Conservation (phyloP, 1,284 basidiomycete species). For the Cutaneotrichosporon sp. region DNA sequence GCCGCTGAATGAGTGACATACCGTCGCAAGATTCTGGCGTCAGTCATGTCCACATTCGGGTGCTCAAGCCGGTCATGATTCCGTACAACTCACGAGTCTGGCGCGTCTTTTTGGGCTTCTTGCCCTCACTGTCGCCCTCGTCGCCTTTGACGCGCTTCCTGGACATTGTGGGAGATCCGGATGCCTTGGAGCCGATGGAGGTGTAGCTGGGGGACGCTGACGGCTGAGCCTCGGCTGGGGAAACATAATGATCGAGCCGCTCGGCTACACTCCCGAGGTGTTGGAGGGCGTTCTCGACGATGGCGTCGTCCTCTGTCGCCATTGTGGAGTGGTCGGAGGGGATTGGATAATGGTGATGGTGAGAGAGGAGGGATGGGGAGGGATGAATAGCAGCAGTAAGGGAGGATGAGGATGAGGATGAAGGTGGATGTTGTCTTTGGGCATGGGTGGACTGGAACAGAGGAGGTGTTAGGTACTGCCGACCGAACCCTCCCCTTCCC, state of each 20-base stretch:
- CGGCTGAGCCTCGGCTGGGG: neutral
- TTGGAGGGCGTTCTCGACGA: slow-evolving; percentile 8
- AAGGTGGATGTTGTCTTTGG: neutral
- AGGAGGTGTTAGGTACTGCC: neutral
- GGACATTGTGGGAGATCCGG: neutral
- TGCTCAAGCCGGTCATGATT: neutral
- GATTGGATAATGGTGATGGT: neutral
- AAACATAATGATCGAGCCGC: neutral
- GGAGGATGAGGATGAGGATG: neutral
- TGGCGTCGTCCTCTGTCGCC: neutral
- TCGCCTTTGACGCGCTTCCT: slow-evolving; percentile 15
- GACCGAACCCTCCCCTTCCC: too few relatives aligned
- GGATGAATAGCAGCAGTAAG: neutral
- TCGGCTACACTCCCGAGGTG: slow-evolving; percentile 8
- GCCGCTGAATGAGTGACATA: slow-evolving; percentile 26
- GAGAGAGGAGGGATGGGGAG: neutral
- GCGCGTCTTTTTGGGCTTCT: slow-evolving; percentile 44
- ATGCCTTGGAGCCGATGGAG: neutral
- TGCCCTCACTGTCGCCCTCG: slow-evolving; percentile 18
- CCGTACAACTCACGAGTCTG: slow-evolving; percentile 44
- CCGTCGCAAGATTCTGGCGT: slow-evolving; percentile 46
- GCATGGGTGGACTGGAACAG: neutral
- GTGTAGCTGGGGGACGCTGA: neutral
- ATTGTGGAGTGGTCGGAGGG: neutral
- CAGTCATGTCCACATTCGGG: neutral